Conservation (phyloP, 495 filamentous ascomycete genomes). For the Zalerion maritima region DNA sequence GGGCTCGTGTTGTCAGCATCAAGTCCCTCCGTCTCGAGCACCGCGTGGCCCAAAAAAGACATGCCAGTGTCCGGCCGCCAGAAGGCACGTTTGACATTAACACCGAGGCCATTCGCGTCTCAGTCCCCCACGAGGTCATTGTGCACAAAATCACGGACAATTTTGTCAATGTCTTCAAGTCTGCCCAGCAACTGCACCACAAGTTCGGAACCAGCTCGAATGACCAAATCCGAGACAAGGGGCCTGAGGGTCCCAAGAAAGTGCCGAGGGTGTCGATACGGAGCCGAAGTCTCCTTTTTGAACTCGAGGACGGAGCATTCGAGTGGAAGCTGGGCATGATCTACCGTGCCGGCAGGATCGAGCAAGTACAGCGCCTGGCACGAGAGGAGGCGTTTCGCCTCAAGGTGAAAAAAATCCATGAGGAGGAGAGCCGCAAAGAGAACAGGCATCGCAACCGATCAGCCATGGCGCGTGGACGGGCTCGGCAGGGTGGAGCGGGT, state of each 20-base stretch:
- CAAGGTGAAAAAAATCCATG: conserved; percentile 71
- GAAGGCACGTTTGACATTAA: conserved; percentile 76
- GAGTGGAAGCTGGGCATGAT: conserved; percentile 94
- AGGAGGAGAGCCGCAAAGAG: conserved; percentile 44
- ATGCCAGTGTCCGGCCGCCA: too few relatives aligned
- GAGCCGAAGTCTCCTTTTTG: conserved; percentile 68
- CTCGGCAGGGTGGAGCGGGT: conserved; percentile 13
- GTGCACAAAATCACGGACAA: conserved; percentile 89
- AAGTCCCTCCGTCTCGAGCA: conserved; percentile 68
- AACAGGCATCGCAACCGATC: conserved; percentile 32
- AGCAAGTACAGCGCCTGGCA: conserved; percentile 78
- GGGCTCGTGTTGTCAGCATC: conserved; percentile 74
- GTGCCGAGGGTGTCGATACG: conserved; percentile 74
- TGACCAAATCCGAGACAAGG: conserved; percentile 72
- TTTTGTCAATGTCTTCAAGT: conserved; percentile 72
- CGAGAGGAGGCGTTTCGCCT: conserved; percentile 79
- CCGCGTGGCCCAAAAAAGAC: conserved; percentile 53
- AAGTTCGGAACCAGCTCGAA: conserved; percentile 74
- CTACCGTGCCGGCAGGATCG: conserved; percentile 72
- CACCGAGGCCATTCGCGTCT: conserved; percentile 72
- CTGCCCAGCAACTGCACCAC: conserved; percentile 77
- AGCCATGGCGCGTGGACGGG: conserved; percentile 28
- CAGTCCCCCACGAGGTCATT: conserved; percentile 87
- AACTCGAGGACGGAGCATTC: conserved; percentile 90
- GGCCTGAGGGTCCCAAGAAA: conserved; percentile 67